Conservation (phyloP, 768 basidiomycete species). For the Rhodosporidiobolus odoratus region DNA sequence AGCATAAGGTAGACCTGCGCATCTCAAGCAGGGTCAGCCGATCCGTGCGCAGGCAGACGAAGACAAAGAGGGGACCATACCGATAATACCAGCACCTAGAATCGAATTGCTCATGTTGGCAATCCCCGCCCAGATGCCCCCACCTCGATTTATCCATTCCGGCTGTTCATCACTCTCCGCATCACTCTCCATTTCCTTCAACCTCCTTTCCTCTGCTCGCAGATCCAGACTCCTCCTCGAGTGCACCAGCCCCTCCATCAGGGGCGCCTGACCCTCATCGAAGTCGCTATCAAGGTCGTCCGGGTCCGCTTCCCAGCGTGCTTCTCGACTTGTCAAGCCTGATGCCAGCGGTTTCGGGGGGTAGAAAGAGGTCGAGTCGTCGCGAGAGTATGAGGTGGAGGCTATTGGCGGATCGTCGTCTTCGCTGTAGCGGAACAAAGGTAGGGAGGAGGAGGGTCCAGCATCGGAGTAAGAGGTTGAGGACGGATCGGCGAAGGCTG, state of each 20-base stretch:
- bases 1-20: slow-evolving; percentile 82
- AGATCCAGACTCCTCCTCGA: slow-evolving; percentile 19
- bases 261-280: slow-evolving; percentile 38
- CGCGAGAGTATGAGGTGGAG: not conserved
- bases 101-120: slow-evolving; percentile 97
- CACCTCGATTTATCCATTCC: slow-evolving; percentile 45
- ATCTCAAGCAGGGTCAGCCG: not conserved
- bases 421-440: slow-evolving; percentile 17
- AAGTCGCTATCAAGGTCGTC: slow-evolving; percentile 63
- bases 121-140: slow-evolving; percentile 52
- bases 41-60: slow-evolving; percentile 17
- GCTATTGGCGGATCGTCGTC: not conserved
- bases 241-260: slow-evolving; percentile 36
- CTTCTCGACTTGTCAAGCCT: slow-evolving; percentile 14
- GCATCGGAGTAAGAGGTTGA: not conserved
- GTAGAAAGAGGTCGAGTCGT: slow-evolving; percentile 1
- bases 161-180: slow-evolving; percentile 42
- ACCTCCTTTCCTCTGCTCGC: slow-evolving; percentile 15
- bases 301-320: slow-evolving; percentile 65
- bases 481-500: not conserved
- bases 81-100: slow-evolving; percentile 72
- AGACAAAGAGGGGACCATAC: slow-evolving; percentile 29
- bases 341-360: slow-evolving; percentile 35
- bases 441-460: not conserved
- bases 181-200: slow-evolving; percentile 51